A percentile compares a stretch with the other conserved stretches of the same genome.
Evolutionary conservation across 805 yeast species (phyloP).

Genomic region (Tetrapisispora phaffii): DNA sequence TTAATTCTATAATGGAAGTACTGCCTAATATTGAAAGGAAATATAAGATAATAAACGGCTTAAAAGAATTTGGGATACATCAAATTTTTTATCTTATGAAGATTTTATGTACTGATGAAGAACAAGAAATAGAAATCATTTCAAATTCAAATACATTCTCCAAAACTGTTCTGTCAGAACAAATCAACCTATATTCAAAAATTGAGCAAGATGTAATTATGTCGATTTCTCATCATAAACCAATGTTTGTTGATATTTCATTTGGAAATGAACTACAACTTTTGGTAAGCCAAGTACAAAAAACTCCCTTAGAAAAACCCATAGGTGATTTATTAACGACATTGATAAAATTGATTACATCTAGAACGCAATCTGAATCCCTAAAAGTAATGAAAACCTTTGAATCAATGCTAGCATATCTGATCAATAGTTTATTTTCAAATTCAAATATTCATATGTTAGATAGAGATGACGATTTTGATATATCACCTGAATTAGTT

Average conservation of each 20-base stretch:
- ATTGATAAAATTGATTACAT: conserved; percentile 42
- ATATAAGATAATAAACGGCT: conserved; percentile 48
- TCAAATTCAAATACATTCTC: not conserved
- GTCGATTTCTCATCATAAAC: conserved; percentile 29
- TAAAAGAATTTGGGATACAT: conserved; percentile 48
- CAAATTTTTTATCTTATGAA: conserved; percentile 44
- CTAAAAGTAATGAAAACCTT: conserved; percentile 37
- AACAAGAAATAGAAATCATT: not conserved
- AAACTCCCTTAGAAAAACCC: conserved; percentile 63
- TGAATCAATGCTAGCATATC: conserved; percentile 52
- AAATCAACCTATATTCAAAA: conserved; percentile 44
- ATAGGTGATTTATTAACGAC: conserved; percentile 44
- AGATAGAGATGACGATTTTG: conserved; percentile 13
- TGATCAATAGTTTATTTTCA: conserved; percentile 51
- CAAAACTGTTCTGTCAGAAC: conserved; percentile 41
- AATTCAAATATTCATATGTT: conserved; percentile 17
- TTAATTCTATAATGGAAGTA: conserved; percentile 52
- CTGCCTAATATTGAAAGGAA: conserved; percentile 29
- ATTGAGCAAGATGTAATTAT: conserved; percentile 30
- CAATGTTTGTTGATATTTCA: conserved; percentile 13
- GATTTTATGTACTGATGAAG: conserved; percentile 39
- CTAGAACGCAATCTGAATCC: conserved; percentile 40
- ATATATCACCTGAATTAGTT: conserved; percentile 46
- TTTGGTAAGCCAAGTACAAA: conserved; percentile 23
- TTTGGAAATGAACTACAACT: conserved; percentile 17